These are phyloP conservation scores for Artemisia argyi DNA, from an alignment of 129 eudicot species.

Conservation along the genomic window DNA sequence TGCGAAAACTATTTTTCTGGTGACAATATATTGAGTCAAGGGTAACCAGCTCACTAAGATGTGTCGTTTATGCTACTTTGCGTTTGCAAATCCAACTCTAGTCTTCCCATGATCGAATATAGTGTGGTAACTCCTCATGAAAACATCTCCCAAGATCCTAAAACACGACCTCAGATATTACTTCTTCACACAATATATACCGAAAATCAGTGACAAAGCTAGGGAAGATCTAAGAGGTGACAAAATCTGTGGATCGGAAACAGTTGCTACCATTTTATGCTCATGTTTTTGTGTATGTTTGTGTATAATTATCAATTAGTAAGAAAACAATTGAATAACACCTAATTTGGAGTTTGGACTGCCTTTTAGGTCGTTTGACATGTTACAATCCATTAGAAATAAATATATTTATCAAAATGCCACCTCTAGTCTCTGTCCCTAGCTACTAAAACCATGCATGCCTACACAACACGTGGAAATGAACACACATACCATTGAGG, in stretches of 20 bases:
- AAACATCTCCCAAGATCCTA: slow-evolving; percentile 91
- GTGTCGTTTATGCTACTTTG: slow-evolving; percentile 35
- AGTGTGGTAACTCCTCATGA: slow-evolving; percentile 89
- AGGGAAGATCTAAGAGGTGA: not conserved
- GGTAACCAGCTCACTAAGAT: not conserved
- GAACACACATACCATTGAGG: slow-evolving; percentile 6
- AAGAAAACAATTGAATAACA: too few relatives aligned
- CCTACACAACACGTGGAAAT: not conserved
- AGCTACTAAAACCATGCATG: not conserved
- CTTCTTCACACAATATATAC: slow-evolving; percentile 2
- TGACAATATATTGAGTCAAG: not conserved
- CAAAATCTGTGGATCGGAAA: too few relatives aligned
- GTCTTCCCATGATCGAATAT: slow-evolving; percentile 68
- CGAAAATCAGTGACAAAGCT: not conserved
- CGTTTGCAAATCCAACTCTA: slow-evolving; percentile 76
- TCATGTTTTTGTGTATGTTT: too few relatives aligned
- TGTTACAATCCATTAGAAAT: not conserved
- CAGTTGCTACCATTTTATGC: too few relatives aligned
- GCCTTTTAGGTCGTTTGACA: not conserved
- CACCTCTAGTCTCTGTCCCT: not conserved
- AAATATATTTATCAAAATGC: not conserved
- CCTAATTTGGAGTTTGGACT: too few relatives aligned
- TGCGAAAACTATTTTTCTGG: not conserved
- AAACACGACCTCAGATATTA: slow-evolving; percentile 15
- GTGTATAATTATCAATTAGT: too few relatives aligned